phyloP scores from a whole-genome alignment of 73 alveolate genomes.

The Stentor coeruleus region DNA sequence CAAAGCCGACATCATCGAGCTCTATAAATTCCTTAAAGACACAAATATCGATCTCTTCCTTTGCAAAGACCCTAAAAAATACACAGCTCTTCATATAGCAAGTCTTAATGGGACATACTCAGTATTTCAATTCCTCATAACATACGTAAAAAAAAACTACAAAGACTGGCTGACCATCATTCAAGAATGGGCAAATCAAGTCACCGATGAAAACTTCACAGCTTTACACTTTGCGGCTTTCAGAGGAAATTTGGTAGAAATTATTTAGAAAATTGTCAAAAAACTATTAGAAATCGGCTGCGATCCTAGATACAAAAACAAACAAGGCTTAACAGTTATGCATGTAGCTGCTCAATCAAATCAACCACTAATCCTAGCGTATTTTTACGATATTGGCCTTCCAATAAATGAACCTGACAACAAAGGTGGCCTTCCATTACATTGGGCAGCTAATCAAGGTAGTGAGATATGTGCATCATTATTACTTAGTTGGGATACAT shows the following conservation, averaged over 20 bases:
- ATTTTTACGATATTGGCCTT: conserved; percentile 70
- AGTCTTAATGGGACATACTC: conserved; percentile 30
- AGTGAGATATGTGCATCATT: conserved; percentile 49
- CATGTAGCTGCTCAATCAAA: conserved; percentile 98
- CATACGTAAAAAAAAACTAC: background rate
- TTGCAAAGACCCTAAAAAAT: conserved; percentile 41
- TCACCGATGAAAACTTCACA: conserved; percentile 64
- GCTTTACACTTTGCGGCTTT: conserved; percentile 89
- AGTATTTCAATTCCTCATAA: conserved; percentile 1
- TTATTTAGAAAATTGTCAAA: conserved; percentile 48
- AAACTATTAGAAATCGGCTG: conserved; percentile 82
- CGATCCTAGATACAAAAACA: conserved; percentile 60
- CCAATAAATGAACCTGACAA: conserved; percentile 62
- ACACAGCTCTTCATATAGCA: conserved; percentile 61
- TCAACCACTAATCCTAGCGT: conserved; percentile 73
- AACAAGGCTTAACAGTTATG: conserved; percentile 88
- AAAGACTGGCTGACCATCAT: background rate
- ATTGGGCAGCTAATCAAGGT: conserved; percentile 87
- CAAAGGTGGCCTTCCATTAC: conserved; percentile 87
- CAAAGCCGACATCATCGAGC: conserved; percentile 6
- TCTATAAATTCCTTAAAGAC: background rate
- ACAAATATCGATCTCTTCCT: background rate
- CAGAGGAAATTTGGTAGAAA: conserved; percentile 86
- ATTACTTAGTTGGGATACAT: conserved; percentile 49
- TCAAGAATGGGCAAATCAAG: conserved; percentile 14